Base-by-base conservation (phyloP, 495 filamentous ascomycete species). In the Delitschia confertaspora region DNA sequence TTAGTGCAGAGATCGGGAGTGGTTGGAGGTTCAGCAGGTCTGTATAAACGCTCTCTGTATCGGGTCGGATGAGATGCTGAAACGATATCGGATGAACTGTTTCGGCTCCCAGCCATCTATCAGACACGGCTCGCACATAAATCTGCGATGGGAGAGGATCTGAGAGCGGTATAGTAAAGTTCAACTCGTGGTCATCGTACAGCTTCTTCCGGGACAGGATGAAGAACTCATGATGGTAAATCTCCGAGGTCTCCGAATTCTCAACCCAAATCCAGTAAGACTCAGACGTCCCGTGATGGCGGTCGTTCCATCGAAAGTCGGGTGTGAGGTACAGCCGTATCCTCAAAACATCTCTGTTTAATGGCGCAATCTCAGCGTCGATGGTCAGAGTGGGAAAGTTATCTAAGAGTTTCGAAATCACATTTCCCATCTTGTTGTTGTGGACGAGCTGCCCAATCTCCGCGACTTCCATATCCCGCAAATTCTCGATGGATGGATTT, bases 181-280 rank as follows among this genome's bases (percentile, higher is more conserved):
- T 93, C 18, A 99, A 77, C 57, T 96, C 88, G 54, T 99, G 91
- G 16, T 91, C 84, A 64, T 95, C 85, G 49, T 93, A 75, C 0
- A 96, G 69, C 67, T 93, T 95, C 65, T 76, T 83, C 39, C 87
- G 72, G 39, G 74, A 88, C 4, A 99, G 71, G 37, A 99, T 85
- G 66, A 96, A 96, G 61, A 82, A 95, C 61, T 99, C 91, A 44
- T 95, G 86, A 56, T 99, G 91, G 53, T 93, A 99, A 26, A 99
- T 95, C 59, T 96, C 88, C 1, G 85, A 89, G 0, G 88, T 94
- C 54, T 96, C 93, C 0, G 89, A 95, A 57, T 96, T 93, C 64
- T 99, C 91, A 11, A 96, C 89, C 93, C 93, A 96, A 35, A 96
- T 80, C 78, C 88, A 96, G 64, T 91, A 99, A 14, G 86, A 88